A percentile compares a stretch with the other conserved stretches of the same genome.
Conservation (phyloP, 2,329 filamentous ascomycete species). For the Coniochaeta ligniaria region DNA sequence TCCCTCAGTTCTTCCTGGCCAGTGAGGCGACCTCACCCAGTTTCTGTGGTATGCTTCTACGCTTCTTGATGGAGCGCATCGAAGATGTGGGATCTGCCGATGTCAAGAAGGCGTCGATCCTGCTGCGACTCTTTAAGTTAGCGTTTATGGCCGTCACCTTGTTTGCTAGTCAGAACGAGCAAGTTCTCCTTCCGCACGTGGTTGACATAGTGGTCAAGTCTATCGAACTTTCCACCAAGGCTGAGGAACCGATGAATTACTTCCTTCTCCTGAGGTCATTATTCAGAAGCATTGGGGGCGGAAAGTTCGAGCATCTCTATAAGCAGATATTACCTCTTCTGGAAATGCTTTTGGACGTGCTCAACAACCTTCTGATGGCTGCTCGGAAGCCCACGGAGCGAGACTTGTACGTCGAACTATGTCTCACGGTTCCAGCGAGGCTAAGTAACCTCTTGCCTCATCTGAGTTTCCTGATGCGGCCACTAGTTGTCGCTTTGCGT, state of each 20-base stretch:
- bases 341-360: slow-evolving; percentile 94
- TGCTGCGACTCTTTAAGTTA: slow-evolving; percentile 91
- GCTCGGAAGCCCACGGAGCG: slow-evolving; percentile 85
- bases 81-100: slow-evolving; percentile 90
- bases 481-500: slow-evolving; percentile 88
- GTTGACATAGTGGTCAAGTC: slow-evolving; percentile 97
- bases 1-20: slow-evolving; percentile 97
- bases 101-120: slow-evolving; percentile 84
- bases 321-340: slow-evolving; percentile 94
- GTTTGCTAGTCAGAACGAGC: slow-evolving; percentile 91
- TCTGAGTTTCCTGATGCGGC: slow-evolving; percentile 93
- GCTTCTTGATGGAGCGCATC: slow-evolving; percentile 95
- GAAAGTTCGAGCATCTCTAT: slow-evolving; percentile 94
- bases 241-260: slow-evolving; percentile 98
- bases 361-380: slow-evolving; percentile 89
- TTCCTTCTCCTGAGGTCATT: slow-evolving; percentile 87
- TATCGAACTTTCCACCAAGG: slow-evolving; percentile 90
- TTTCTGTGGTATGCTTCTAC: slow-evolving; percentile 95
- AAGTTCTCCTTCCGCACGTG: slow-evolving; percentile 89
- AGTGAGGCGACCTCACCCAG: slow-evolving; percentile 96
- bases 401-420: slow-evolving; percentile 95
- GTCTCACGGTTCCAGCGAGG: slow-evolving; percentile 87
- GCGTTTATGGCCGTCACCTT: slow-evolving; percentile 99
- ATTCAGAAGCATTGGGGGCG: slow-evolving; percentile 93
- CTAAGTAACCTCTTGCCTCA: slow-evolving; percentile 93